Conservation (phyloP, 176 grass and related monocot species). For the barley (Hordeum vulgare) region DNA sequence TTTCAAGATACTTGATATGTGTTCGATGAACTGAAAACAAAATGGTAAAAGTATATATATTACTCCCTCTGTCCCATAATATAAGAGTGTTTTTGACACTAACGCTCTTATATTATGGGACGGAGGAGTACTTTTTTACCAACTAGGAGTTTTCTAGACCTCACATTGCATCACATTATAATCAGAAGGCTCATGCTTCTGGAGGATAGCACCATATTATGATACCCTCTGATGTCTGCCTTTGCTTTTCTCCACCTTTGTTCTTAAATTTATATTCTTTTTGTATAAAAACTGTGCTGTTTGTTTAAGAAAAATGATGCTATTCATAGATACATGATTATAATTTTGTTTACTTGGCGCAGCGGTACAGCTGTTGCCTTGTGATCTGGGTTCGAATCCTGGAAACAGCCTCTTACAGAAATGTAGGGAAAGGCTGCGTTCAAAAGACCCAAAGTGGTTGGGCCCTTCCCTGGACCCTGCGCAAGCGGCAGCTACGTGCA, state of each 20-base stretch:
- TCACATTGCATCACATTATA: background rate
- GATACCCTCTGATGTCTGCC: background rate
- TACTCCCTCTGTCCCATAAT: too few relatives aligned
- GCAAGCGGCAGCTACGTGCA: too few relatives aligned
- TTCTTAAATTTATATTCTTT: background rate
- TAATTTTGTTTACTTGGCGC: background rate
- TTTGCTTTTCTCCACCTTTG: background rate
- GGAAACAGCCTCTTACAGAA: too few relatives aligned
- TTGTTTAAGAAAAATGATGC: background rate
- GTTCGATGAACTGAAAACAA: background rate
- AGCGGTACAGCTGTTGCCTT: too few relatives aligned
- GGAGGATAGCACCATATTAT: background rate
- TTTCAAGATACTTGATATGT: background rate
- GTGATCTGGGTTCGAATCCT: too few relatives aligned
- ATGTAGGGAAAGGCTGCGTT: too few relatives aligned
- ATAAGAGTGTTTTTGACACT: too few relatives aligned
- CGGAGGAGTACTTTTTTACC: background rate
- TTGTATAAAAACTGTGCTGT: background rate
- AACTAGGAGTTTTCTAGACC: background rate
- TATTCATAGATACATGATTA: conserved; percentile 4
- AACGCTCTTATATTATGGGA: background rate
- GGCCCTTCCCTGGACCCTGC: too few relatives aligned
- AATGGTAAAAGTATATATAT: background rate
- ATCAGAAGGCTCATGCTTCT: background rate
- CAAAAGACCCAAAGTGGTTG: too few relatives aligned